A percentile compares a stretch with the other conserved stretches of the same genome.
Conservation (phyloP, 768 basidiomycete genomes). For the Boletus edulis region DNA sequence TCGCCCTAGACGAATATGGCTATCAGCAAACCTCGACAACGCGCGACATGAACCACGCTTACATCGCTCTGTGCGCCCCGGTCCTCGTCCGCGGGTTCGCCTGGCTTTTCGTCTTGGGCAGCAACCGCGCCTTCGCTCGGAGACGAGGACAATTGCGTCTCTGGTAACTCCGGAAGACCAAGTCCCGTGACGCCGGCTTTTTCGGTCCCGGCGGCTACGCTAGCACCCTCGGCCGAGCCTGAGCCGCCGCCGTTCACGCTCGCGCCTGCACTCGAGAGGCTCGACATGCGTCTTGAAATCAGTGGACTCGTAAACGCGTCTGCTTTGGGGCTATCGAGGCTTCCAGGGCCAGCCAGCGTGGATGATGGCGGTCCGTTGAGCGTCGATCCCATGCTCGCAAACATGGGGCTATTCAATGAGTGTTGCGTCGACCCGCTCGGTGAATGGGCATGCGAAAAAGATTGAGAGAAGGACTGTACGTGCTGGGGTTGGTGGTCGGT, state of each 20-base stretch:
- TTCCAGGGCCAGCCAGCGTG: constrained; percentile 21
- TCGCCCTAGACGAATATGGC: constrained; percentile 44
- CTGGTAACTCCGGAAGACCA: constrained; percentile 35
- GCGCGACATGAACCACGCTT: constrained; percentile 24
- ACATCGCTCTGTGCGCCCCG: constrained; percentile 68
- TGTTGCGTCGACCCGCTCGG: constrained; percentile 42
- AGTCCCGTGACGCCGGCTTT: constrained; percentile 25
- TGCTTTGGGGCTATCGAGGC: constrained; percentile 33
- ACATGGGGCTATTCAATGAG: constrained; percentile 42
- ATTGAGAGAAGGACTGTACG: constrained; percentile 32
- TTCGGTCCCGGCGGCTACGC: constrained; percentile 18
- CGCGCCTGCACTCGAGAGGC: constrained; percentile 25
- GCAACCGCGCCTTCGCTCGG: constrained; percentile 62
- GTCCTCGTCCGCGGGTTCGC: constrained; percentile 45
- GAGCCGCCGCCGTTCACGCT: constrained; percentile 28
- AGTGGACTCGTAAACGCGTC: constrained; percentile 18
- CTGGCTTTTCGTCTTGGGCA: constrained; percentile 30
- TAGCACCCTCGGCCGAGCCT: constrained; percentile 19
- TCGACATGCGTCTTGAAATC: constrained; percentile 24
- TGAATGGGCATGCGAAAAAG: constrained; percentile 33
- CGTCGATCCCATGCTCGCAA: constrained; percentile 31
- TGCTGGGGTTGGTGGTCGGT: constrained; percentile 42
- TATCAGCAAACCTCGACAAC: neutral
- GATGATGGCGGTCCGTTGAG: constrained; percentile 19
- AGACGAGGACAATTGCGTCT: constrained; percentile 52